Percentiles rank a stretch among this genome's conserved stretches.
These are phyloP conservation scores for Urtica urens DNA, from an alignment of 306 rosid species.

Conservation along the genomic window DNA sequence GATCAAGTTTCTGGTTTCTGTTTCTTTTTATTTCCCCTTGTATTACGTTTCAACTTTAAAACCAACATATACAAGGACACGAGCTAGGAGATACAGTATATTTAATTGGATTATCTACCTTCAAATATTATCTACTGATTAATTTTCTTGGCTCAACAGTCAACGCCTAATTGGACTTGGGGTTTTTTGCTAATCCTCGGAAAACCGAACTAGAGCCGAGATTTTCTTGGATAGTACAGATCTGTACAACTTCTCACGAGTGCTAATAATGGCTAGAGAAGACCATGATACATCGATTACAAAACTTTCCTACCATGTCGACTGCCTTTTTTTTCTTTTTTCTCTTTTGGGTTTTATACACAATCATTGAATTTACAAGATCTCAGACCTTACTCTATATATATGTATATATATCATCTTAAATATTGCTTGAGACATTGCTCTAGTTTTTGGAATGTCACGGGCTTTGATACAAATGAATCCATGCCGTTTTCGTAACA, in stretches of 20 bases:
- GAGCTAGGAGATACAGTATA: too few relatives aligned
- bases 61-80: too few relatives aligned
- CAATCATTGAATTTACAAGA: slow-evolving; percentile 38
- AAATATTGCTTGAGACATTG: slow-evolving; percentile 49
- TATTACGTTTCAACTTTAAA: neutral
- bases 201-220: slow-evolving; percentile 2
- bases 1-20: too few relatives aligned
- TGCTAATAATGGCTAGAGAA: slow-evolving; percentile 15
- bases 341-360: slow-evolving; percentile 24
- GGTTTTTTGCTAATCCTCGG: slow-evolving; percentile 11
- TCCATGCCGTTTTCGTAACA: slow-evolving; percentile 83
- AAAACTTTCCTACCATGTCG: slow-evolving; percentile 50
- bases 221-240: slow-evolving; percentile 3
- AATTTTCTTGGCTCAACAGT: neutral
- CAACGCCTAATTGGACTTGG: neutral
- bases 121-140: neutral
- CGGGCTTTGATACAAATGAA: slow-evolving; percentile 77
- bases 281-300: slow-evolving; percentile 37
- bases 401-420: too few relatives aligned
- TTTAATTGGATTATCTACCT: too few relatives aligned
- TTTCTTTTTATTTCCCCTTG: neutral
- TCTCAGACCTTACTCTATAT: too few relatives aligned
- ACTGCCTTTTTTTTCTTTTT: neutral
- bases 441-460: slow-evolving; percentile 60
- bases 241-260: slow-evolving; percentile 37